Conservation (phyloP, 495 filamentous ascomycete species). For the Daldinia vernicosa region DNA sequence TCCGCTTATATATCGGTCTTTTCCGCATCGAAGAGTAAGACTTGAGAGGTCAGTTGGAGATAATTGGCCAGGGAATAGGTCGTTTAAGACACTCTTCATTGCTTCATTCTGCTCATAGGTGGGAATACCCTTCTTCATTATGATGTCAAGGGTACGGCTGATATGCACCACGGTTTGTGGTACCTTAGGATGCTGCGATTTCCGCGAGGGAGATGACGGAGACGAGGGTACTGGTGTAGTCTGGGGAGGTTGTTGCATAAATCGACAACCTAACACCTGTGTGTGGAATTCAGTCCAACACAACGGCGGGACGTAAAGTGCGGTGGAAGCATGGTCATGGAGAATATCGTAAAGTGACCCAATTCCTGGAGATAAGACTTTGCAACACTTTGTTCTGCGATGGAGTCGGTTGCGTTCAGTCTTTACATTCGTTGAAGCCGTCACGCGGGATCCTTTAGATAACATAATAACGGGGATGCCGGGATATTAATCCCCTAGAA, state of each 20-base stretch:
- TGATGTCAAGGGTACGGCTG: constrained; percentile 44
- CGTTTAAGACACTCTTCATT: constrained; percentile 49
- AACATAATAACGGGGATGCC: neutral
- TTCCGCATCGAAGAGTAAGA: constrained; percentile 52
- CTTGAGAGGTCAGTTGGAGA: constrained; percentile 34
- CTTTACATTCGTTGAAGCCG: neutral
- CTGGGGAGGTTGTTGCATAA: constrained; percentile 46
- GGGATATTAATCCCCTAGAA: constrained; percentile 1
- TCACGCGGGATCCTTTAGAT: neutral
- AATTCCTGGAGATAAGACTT: constrained; percentile 46
- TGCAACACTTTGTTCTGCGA: constrained; percentile 16
- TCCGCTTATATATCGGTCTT: constrained; percentile 40
- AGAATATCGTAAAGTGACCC: constrained; percentile 60
- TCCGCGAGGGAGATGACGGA: neutral
- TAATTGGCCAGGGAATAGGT: constrained; percentile 49
- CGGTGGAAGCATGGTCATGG: constrained; percentile 50
- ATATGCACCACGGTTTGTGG: constrained; percentile 43
- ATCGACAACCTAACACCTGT: constrained; percentile 51
- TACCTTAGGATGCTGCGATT: neutral
- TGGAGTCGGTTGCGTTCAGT: constrained; percentile 20
- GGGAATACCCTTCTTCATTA: constrained; percentile 36
- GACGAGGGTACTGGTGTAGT: constrained; percentile 43
- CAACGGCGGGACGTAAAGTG: constrained; percentile 54
- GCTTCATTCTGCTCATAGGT: constrained; percentile 41
- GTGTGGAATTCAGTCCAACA: constrained; percentile 58